Base-by-base conservation (phyloP, 2,329 filamentous ascomycete species). In the Neofusicoccum laricinum region DNA sequence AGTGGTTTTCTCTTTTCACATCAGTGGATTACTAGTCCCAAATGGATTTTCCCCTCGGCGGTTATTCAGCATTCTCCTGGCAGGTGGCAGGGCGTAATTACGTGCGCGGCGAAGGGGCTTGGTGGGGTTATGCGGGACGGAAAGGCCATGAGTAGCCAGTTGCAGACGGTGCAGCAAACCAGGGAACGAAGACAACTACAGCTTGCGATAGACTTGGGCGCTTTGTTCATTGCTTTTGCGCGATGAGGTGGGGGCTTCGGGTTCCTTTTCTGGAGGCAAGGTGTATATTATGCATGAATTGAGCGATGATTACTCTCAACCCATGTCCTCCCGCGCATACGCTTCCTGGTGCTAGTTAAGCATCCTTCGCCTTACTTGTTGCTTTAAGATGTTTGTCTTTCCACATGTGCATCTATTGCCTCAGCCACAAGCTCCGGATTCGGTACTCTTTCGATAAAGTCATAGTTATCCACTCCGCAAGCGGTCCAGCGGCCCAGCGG, bases 201-300 rank as follows among this genome's bases (percentile, higher is more conserved):
- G 17, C 21, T 57, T 57, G 51, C 38, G 51, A 57, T 57, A 57
- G 51, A 57, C 51, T 57, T 57, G 38, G 51, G 32, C 49, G 32
- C 49, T 19, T 12, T 51, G 49, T 51, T 36, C 34, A 43, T 19
- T 34, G 21, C 14, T 45, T 57, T 41, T 19, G 32, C 53, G 14
- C 38, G 10, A 45, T 32, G 14, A 34, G 21, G 45, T 14, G 8
- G 7, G 21, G 53, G 40, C 51, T 19, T 41, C 19, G 25, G 25
- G 15, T 30, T 45, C 40, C 32, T 58, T 19, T 45, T 34, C 15
- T 25, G 15, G 53, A 12, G 25, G 53, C 15, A 45, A 32, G 40
- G 53, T 58, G 53, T 58, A 45, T 58, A 58, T 19, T 58, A 58
- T 45, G 40, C 53, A 58, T 58, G 53, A 58, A 58, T 58, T 45